These are phyloP conservation scores for Clitoria ternatea DNA, from an alignment of 306 rosid genomes.

Conservation along the genomic window DNA sequence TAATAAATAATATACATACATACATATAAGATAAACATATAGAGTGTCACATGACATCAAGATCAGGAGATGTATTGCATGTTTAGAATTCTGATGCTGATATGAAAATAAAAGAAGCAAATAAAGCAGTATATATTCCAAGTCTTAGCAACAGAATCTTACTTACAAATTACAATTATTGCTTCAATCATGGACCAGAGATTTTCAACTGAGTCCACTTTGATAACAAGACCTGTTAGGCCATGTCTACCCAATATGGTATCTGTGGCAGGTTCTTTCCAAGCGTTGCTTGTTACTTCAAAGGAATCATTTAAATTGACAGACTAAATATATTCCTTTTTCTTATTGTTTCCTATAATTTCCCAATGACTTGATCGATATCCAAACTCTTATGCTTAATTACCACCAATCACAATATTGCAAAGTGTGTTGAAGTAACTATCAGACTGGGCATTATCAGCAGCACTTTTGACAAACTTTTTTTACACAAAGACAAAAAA, in stretches of 20 bases:
- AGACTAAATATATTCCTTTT: neutral
- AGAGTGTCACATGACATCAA: too few relatives aligned
- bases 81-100: neutral
- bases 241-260: neutral
- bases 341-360: neutral
- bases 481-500: conserved; percentile 6
- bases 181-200: conserved; percentile 10
- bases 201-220: neutral
- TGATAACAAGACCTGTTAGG: neutral
- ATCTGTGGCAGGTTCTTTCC: neutral
- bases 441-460: conserved; percentile 26
- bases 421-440: conserved; percentile 20
- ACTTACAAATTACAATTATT: conserved; percentile 5
- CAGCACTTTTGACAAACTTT: neutral
- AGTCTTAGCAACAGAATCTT: too few relatives aligned
- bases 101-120: neutral
- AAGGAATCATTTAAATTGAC: conserved; percentile 30
- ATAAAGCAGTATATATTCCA: too few relatives aligned
- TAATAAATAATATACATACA: too few relatives aligned
- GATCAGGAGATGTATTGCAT: too few relatives aligned
- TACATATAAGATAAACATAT: too few relatives aligned
- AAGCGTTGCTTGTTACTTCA: neutral
- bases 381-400: conserved; percentile 7
- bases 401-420: conserved; percentile 18
- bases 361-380: neutral